Percentiles rank a stretch among this genome's conserved stretches.
phyloP scores from a whole-genome alignment of 306 rosid genomes.

The Leucaena leucocephala region DNA sequence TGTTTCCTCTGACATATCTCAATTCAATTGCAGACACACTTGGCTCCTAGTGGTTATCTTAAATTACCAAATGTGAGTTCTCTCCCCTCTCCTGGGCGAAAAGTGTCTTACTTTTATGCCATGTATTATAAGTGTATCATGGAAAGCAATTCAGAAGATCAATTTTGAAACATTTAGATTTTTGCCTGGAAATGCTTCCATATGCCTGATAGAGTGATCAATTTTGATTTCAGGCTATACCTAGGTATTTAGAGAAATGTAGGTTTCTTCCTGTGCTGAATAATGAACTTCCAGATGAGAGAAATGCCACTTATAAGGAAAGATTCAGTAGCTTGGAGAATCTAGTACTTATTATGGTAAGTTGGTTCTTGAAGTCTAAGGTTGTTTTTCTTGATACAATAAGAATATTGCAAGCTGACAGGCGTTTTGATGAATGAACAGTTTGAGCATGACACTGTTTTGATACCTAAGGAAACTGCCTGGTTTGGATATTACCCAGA shows the following conservation, averaged over 20 bases:
- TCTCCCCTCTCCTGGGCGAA: not conserved
- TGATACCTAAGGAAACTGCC: constrained; percentile 55
- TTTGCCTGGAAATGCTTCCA: not conserved
- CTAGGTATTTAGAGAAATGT: constrained; percentile 61
- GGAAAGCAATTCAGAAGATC: constrained; percentile 1
- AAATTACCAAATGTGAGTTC: constrained; percentile 87
- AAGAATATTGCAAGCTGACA: not conserved
- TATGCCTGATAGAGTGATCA: not conserved
- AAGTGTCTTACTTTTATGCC: constrained; percentile 1
- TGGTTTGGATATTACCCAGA: constrained; percentile 74
- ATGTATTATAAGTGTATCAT: not conserved
- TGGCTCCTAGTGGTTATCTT: constrained; percentile 92
- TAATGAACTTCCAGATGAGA: constrained; percentile 69
- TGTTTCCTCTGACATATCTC: constrained; percentile 27
- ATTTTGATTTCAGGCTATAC: constrained; percentile 64
- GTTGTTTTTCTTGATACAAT: not conserved
- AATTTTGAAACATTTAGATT: constrained; percentile 5
- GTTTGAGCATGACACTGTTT: constrained; percentile 44
- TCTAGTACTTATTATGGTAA: constrained; percentile 89
- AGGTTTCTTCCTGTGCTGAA: constrained; percentile 88
- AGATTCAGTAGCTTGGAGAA: constrained; percentile 73
- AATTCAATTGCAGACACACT: constrained; percentile 63
- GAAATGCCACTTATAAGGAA: constrained; percentile 77
- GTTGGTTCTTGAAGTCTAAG: constrained; percentile 25
- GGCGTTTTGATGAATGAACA: constrained; percentile 36